phyloP scores from a whole-genome alignment of 257 asterid genomes.

The Solanum gracilifrons region DNA sequence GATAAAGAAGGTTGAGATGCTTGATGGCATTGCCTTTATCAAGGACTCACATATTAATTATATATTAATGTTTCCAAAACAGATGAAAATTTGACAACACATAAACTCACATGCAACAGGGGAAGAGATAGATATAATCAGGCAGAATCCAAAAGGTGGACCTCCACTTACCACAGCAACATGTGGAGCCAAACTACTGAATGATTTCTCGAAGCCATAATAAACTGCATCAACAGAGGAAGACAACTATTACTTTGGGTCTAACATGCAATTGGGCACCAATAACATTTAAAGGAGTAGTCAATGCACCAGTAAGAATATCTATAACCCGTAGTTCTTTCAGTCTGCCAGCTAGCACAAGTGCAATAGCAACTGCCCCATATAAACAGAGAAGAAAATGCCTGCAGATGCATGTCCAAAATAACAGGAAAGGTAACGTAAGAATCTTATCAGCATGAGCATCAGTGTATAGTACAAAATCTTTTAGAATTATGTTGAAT shows the following conservation, averaged over 20 bases:
- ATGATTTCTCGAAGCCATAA: conserved; percentile 77
- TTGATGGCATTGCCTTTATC: background rate
- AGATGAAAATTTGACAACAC: background rate
- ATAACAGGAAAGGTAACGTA: background rate
- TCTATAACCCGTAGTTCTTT: conserved; percentile 57
- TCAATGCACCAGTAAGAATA: conserved; percentile 69
- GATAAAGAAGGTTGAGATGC: background rate
- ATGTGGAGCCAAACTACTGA: conserved; percentile 68
- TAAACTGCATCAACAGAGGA: conserved; percentile 49
- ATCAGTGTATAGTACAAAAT: background rate
- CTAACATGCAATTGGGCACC: conserved; percentile 8
- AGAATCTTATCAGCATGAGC: background rate
- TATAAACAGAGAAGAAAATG: conserved; percentile 81
- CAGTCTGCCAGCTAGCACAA: conserved; percentile 82
- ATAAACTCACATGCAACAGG: background rate
- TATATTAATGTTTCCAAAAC: background rate
- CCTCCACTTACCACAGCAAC: conserved; percentile 50
- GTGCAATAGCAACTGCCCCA: conserved; percentile 60
- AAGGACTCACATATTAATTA: background rate
- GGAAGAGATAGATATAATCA: background rate
- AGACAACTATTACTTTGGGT: background rate
- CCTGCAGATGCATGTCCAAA: conserved; percentile 41
- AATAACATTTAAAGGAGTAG: conserved; percentile 4
- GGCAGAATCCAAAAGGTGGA: background rate
- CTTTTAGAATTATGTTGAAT: background rate